These are phyloP conservation scores for Ceratobasidium sp. DNA, from an alignment of 1,284 basidiomycete genomes.

Conservation along the genomic window DNA sequence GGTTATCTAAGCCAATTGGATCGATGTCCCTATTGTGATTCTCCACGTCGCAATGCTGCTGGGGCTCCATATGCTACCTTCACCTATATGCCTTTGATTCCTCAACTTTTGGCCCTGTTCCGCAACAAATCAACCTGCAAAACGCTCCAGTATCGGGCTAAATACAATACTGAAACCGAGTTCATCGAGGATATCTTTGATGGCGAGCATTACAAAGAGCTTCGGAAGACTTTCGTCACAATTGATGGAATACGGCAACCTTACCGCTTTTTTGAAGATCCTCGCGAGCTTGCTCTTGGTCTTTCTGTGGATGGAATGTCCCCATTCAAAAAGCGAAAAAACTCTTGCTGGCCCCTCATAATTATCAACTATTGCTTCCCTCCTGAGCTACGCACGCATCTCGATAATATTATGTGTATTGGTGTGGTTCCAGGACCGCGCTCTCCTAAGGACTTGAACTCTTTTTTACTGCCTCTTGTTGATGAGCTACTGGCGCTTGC, in stretches of 20 bases:
- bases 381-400: constrained; percentile 16
- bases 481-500: constrained; percentile 38
- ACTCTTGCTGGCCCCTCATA: constrained; percentile 27
- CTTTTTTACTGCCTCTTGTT: constrained; percentile 40
- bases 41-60: neutral
- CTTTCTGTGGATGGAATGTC: constrained; percentile 41
- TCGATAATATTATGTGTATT: constrained; percentile 38
- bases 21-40: neutral
- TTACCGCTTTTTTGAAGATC: constrained; percentile 6
- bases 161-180: neutral
- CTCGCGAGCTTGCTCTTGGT: constrained; percentile 38
- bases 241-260: constrained; percentile 11
- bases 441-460: constrained; percentile 38
- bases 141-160: neutral
- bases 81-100: constrained; percentile 17
- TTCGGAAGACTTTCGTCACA: constrained; percentile 13
- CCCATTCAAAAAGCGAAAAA: constrained; percentile 33
- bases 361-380: constrained; percentile 43
- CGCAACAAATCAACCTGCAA: neutral
- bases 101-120: constrained; percentile 7
- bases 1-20: neutral
- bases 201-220: constrained; percentile 32
- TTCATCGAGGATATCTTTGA: constrained; percentile 35
- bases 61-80: neutral
- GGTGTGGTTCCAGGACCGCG: constrained; percentile 41